A percentile compares a stretch with the other conserved stretches of the same genome.
phyloP scores from a whole-genome alignment of 2,329 filamentous ascomycete species.

The Penicillium hordei region DNA sequence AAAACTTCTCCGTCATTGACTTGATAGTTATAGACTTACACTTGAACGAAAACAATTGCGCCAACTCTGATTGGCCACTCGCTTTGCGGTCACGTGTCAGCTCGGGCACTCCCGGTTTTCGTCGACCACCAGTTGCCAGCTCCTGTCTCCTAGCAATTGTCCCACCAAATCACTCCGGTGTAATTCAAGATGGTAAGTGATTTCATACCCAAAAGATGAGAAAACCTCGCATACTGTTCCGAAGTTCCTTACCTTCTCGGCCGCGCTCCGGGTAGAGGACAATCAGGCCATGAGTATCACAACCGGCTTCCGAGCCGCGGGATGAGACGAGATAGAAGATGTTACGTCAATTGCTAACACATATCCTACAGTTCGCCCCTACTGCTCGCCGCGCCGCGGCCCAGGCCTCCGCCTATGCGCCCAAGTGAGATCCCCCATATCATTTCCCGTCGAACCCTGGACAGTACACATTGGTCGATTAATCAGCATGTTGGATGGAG shows the following conservation, averaged over 20 bases:
- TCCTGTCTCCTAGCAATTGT: slow-evolving; percentile 30
- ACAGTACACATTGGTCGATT: background rate
- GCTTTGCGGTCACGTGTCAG: slow-evolving; percentile 19
- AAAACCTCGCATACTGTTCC: background rate
- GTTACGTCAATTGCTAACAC: slow-evolving; percentile 21
- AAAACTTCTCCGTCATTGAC: background rate
- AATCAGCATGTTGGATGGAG: background rate
- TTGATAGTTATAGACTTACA: background rate
- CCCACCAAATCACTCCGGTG: slow-evolving; percentile 26
- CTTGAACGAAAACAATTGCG: slow-evolving; percentile 12
- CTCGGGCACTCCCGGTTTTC: slow-evolving; percentile 39
- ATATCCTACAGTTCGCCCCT: slow-evolving; percentile 32
- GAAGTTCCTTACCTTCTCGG: background rate
- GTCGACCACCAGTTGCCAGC: slow-evolving; percentile 28
- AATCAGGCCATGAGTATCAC: slow-evolving; percentile 7
- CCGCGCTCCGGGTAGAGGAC: background rate
- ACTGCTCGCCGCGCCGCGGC: slow-evolving; percentile 38
- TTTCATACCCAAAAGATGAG: background rate
- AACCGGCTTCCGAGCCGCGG: slow-evolving; percentile 12
- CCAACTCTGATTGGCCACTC: slow-evolving; percentile 29
- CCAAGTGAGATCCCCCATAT: slow-evolving; percentile 49
- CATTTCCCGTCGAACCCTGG: background rate
- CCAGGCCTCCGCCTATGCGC: slow-evolving; percentile 57
- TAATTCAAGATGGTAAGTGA: slow-evolving; percentile 35
- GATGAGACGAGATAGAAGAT: slow-evolving; percentile 10